A percentile compares a stretch with the other conserved stretches of the same genome.
These are phyloP conservation scores for Phenoliferia sp. DNA, from an alignment of 1,284 basidiomycete species.

Conservation along the genomic window DNA sequence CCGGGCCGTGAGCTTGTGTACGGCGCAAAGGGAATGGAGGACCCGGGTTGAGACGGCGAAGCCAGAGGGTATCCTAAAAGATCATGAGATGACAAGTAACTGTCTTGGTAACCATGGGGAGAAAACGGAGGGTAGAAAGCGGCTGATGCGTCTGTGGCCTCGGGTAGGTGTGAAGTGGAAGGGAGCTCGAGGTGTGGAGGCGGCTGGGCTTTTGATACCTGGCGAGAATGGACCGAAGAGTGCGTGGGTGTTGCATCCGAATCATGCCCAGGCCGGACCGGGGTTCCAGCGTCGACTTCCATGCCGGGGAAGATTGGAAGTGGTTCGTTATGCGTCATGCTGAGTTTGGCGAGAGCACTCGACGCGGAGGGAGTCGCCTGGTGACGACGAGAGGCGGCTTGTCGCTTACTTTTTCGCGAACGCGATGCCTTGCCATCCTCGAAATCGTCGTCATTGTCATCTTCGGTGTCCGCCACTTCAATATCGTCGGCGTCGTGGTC, in stretches of 20 bases:
- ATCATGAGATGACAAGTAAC: neutral
- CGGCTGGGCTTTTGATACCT: neutral
- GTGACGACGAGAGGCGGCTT: conserved; percentile 11
- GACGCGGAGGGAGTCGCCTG: conserved; percentile 14
- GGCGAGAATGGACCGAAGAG: conserved; percentile 6
- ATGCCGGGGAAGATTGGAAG: conserved; percentile 1
- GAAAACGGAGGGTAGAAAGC: neutral
- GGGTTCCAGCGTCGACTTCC: conserved; percentile 5
- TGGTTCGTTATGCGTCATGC: neutral
- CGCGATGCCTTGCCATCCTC: conserved; percentile 1
- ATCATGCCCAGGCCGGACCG: conserved; percentile 7
- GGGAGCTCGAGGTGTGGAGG: neutral
- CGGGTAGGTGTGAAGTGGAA: neutral
- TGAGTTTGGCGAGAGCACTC: conserved; percentile 1
- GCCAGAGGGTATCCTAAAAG: neutral
- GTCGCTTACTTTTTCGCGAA: neutral
- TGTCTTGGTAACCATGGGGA: neutral
- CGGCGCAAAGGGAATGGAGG: conserved; percentile 10
- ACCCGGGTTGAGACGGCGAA: conserved; percentile 4
- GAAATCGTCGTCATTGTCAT: conserved; percentile 8
- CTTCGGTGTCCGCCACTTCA: conserved; percentile 4
- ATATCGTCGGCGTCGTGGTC: conserved; percentile 8
- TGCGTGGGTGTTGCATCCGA: conserved; percentile 31
- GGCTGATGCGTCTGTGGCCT: neutral
- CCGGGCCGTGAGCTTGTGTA: conserved; percentile 3